Conservation (phyloP, 345 rosid species). For the Psidium friedrichsthalianum region DNA sequence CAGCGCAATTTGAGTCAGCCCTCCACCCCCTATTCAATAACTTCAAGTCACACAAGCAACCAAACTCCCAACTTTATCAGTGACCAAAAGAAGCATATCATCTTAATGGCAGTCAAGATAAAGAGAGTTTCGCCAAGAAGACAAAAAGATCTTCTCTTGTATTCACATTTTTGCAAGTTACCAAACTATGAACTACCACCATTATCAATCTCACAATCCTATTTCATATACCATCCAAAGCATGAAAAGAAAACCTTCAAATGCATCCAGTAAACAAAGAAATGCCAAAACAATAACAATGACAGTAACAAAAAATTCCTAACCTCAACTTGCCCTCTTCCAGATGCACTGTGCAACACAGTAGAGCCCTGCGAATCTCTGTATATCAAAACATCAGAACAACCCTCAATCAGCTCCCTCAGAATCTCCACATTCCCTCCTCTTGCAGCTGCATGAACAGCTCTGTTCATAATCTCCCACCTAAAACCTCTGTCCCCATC, state of each 20-base stretch:
- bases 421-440: slow-evolving; percentile 78
- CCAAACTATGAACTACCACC: neutral
- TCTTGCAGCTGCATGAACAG: slow-evolving; percentile 79
- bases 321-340: slow-evolving; percentile 80
- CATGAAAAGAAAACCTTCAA: neutral
- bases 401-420: slow-evolving; percentile 27
- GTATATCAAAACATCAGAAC: slow-evolving; percentile 27
- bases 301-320: neutral
- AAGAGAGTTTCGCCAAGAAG: neutral
- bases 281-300: neutral
- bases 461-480: slow-evolving; percentile 71
- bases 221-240: neutral
- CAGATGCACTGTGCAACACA: slow-evolving; percentile 71
- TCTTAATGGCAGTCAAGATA: neutral
- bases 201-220: neutral
- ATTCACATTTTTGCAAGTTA: neutral
- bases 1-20: neutral
- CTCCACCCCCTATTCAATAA: neutral
- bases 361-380: slow-evolving; percentile 62
- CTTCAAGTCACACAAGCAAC: neutral
- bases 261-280: neutral
- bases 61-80: neutral
- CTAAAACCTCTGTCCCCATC: slow-evolving; percentile 31
- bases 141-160: neutral
- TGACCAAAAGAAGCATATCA: neutral